Conservation (phyloP, 2,329 filamentous ascomycete genomes). For the Botrytis squamosa region DNA sequence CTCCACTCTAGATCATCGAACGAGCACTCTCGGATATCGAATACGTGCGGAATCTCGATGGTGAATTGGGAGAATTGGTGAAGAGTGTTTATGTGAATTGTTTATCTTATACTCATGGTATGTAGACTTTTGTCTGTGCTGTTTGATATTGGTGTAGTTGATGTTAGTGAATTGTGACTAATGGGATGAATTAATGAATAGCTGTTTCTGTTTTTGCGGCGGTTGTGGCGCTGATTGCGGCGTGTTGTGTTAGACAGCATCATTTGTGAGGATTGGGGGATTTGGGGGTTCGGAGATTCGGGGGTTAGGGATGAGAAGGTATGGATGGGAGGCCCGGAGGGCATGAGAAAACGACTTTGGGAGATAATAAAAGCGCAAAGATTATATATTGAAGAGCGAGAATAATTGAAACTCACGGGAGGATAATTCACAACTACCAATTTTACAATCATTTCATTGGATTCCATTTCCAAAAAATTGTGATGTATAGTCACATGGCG, state of each 20-base stretch:
- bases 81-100: constrained; percentile 29
- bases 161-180: background rate
- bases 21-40: constrained; percentile 26
- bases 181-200: background rate
- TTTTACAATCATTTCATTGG: background rate
- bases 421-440: background rate
- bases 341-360: too few relatives aligned
- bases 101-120: constrained; percentile 31
- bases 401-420: background rate
- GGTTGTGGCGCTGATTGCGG: constrained; percentile 1
- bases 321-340: too few relatives aligned
- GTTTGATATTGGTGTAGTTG: background rate
- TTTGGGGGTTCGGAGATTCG: too few relatives aligned
- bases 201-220: background rate
- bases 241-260: background rate
- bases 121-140: background rate
- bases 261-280: background rate
- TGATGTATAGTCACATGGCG: background rate
- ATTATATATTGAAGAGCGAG: background rate
- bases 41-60: constrained; percentile 25
- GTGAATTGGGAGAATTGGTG: constrained; percentile 25
- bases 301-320: too few relatives aligned
- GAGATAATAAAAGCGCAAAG: background rate
- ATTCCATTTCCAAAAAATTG: fast-evolving
- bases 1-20: constrained; percentile 23